Evolutionary conservation across 2,329 filamentous ascomycete species (phyloP).

Genomic region (Neofusicoccum cordaticola): DNA sequence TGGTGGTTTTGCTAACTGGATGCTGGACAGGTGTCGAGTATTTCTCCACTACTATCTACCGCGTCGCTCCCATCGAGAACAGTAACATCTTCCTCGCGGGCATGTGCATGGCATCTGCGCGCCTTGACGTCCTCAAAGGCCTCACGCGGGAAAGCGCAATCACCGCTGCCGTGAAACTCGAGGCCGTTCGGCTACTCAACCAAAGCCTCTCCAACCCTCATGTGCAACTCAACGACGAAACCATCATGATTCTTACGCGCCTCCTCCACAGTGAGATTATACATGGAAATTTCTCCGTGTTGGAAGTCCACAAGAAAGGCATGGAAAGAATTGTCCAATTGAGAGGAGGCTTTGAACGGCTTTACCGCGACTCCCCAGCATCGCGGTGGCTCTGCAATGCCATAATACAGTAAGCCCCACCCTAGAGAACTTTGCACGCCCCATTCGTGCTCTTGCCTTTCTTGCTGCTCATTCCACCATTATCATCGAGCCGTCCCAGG

Average conservation of each 20-base stretch:
- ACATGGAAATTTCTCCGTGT: neutral
- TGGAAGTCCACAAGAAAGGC: conserved; percentile 3
- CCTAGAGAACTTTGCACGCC: no score
- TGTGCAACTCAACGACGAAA: neutral
- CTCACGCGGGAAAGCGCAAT: neutral
- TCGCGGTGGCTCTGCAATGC: conserved; percentile 7
- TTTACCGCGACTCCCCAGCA: conserved; percentile 1
- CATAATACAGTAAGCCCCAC: neutral
- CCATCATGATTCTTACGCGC: neutral
- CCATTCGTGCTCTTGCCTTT: neutral
- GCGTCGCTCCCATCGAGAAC: conserved; percentile 1
- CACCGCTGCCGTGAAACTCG: conserved; percentile 3
- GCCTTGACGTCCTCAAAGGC: neutral
- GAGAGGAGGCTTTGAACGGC: neutral
- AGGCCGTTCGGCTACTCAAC: conserved; percentile 2
- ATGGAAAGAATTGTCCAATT: conserved; percentile 1
- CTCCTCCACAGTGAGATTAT: conserved; percentile 1
- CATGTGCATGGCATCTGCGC: conserved; percentile 7
- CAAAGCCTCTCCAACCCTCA: neutral
- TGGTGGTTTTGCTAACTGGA: neutral
- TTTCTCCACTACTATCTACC: conserved; percentile 2
- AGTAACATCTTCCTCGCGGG: conserved; percentile 5
- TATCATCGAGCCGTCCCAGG: no score
- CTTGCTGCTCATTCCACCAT: neutral
- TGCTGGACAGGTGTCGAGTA: neutral